Base-by-base conservation (phyloP, 495 filamentous ascomycete genomes). In the Penicillium paradoxum region DNA sequence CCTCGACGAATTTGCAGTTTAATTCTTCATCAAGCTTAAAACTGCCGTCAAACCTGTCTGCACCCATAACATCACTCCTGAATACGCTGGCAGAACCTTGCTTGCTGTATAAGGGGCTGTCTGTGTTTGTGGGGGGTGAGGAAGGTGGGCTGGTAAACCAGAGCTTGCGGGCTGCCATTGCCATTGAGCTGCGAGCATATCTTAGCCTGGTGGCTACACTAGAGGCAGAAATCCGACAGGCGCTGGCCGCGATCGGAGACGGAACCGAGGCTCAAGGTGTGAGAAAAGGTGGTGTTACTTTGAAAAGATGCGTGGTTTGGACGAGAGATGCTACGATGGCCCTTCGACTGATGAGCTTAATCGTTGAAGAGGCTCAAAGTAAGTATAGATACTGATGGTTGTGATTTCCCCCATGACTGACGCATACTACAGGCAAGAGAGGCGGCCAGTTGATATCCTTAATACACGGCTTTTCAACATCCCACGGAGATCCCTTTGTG, bases 321-420 rank as follows among this genome's bases (percentile, higher is more conserved):
- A 97, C 91, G 6, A 83, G 92, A 55, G 95, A 97, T 68, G 90
- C 95, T 6, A 97, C 95, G 4, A 95, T 97, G 89, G 93, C 91
- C 0, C 72, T 99, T 57, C 87, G 95, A 15, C 74, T 99, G 46
- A 91, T 99, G 90, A 91, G 87, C 55, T 58, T 95, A 51, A 95
- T 97, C 62, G 91, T 91, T 0, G 92, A 97, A 64, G 86, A 96
- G 69, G 86, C 90, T 39, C 85, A 84, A 53, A 86, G 84, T 81
- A 79, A 73, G 72, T 58, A 4, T 1, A 14, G 13, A 8, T 41
- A 30, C 6, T 18, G 9, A 27, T 44, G 4, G 17, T 27, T 37
- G 5, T n/a, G 24, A 14, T 21, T 21, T 33, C 24, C 4, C n/a
- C 33, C 19, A 18, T 37, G 50, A 56, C 58, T 73, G 36, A 73